Evolutionary conservation across 1,139 yeast genomes (phyloP).

Genomic region (Neolecta irregularis): DNA sequence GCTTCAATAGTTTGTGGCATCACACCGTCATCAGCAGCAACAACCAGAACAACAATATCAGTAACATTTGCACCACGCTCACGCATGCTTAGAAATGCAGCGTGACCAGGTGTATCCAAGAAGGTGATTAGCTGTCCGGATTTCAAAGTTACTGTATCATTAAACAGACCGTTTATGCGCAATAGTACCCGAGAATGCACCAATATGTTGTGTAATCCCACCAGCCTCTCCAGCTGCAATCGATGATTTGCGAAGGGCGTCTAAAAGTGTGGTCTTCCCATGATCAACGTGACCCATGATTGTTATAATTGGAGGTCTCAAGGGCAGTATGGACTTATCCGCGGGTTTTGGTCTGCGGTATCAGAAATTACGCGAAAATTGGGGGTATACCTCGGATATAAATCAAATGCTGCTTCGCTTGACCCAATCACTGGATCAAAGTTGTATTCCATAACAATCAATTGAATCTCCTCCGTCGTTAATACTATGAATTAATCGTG

Average conservation of each 20-base stretch:
- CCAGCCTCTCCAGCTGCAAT: slow-evolving; percentile 81
- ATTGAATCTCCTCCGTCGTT: slow-evolving; percentile 50
- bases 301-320: slow-evolving; percentile 87
- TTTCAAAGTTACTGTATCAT: slow-evolving; percentile 46
- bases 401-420: slow-evolving; percentile 49
- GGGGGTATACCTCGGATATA: slow-evolving; percentile 29
- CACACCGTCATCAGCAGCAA: slow-evolving; percentile 96
- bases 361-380: background rate
- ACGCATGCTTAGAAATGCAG: slow-evolving; percentile 90
- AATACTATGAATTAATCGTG: slow-evolving; percentile 34
- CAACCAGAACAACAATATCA: slow-evolving; percentile 80
- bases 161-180: background rate
- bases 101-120: slow-evolving; percentile 96
- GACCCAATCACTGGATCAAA: slow-evolving; percentile 42
- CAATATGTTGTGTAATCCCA: slow-evolving; percentile 95
- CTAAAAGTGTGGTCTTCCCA: slow-evolving; percentile 90
- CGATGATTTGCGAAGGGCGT: slow-evolving; percentile 66
- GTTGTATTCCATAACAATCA: slow-evolving; percentile 81
- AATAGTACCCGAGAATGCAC: slow-evolving; percentile 55
- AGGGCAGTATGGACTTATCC: slow-evolving; percentile 34
- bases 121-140: slow-evolving; percentile 65
- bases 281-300: slow-evolving; percentile 99
- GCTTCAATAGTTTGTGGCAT: slow-evolving; percentile 98
- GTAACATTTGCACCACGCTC: slow-evolving; percentile 92
- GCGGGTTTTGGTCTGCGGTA: slow-evolving; percentile 21